Conservation (phyloP, 371 early-diverging fungal species). For the Mortierella sp. region DNA sequence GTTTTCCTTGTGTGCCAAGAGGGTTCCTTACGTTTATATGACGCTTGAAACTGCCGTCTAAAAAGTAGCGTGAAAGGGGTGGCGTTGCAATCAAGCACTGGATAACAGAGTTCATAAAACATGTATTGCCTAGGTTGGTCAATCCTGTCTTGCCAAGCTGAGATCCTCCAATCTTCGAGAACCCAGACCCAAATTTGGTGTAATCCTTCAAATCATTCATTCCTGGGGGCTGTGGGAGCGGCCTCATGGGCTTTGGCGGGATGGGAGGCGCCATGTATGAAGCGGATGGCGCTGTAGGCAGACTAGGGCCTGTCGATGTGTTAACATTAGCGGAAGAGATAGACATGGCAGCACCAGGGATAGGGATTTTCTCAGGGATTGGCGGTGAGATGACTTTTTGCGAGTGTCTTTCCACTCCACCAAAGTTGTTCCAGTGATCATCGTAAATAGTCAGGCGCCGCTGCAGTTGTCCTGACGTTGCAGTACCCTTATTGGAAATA, state of each 20-base stretch:
- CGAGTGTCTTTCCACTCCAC: slow-evolving; percentile 10
- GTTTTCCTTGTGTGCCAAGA: slow-evolving; percentile 83
- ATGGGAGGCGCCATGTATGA: slow-evolving; percentile 22
- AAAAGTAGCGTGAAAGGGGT: slow-evolving; percentile 88
- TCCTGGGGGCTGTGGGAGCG: slow-evolving; percentile 52
- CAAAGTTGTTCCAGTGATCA: slow-evolving; percentile 50
- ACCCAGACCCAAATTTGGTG: slow-evolving; percentile 56
- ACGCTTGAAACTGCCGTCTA: slow-evolving; percentile 76
- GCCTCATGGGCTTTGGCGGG: slow-evolving; percentile 51
- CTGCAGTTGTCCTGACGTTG: slow-evolving; percentile 7
- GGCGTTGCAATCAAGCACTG: slow-evolving; percentile 93
- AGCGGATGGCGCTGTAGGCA: slow-evolving; percentile 14
- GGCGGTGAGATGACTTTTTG: slow-evolving; percentile 18
- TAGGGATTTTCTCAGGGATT: slow-evolving; percentile 30
- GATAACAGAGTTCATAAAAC: slow-evolving; percentile 97
- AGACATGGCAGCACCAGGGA: slow-evolving; percentile 18
- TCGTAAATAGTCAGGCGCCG: slow-evolving; percentile 39
- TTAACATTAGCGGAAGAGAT: slow-evolving; percentile 4
- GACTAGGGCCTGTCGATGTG: slow-evolving; percentile 42
- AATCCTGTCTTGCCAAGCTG: slow-evolving; percentile 85
- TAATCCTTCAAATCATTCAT: slow-evolving; percentile 53
- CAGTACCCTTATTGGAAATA: neutral
- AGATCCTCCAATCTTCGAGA: slow-evolving; percentile 61
- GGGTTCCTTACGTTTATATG: slow-evolving; percentile 84
- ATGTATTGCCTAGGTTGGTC: slow-evolving; percentile 97